Evolutionary conservation across 2,329 filamentous ascomycete genomes (phyloP), one percentile per base, ranked within the genome.

Genomic region (Hypoxylon sp.): DNA sequence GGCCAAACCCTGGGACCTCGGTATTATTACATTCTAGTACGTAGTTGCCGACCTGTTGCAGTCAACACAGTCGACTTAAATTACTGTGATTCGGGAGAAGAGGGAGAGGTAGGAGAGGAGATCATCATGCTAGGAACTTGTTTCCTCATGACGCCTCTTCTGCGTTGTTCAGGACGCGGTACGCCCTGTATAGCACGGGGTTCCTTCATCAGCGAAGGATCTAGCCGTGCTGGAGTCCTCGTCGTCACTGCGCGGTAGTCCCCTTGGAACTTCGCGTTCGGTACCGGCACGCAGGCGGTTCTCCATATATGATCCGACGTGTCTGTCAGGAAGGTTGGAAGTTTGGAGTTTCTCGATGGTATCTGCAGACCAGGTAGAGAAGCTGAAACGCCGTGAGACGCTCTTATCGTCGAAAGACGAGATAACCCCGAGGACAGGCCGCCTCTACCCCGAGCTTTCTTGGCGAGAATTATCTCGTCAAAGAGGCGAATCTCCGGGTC

Each of bases 151-250:
- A 89, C 79, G 29, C 85, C 84, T 42, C 82, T 82, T 6, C 81
- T 81, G 33, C 84, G 82, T 62, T 84, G 83, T 65, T 88, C 86
- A 17, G 86, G 84, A 35, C 88, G 83, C 24, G 94, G 94, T n/a
- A 94, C 90, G 37, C 94, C 94, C 78, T 97, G 94, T 42, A 97
- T 95, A 69, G 93, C 90, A 64, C 94, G 88, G 31, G 94, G 94
- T 80, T 98, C 94, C 78, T 94, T 93, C 94, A 98, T 97, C 51
- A 98, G 84, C 13, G 90, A 88, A 3, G 91, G 87, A 75, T 99
- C 96, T 9, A 99, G 86, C 76, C 93, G 94, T 6, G 93, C 90
- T 4, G 96, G 96, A 39, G 93, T 90, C 72, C 89, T 82, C 11
- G 88, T 89, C 59, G 89, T 83, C 13, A 89, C 83, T 33, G 84